Conservation (phyloP, 176 grass and related monocot species). For the Oryza meyeriana region DNA sequence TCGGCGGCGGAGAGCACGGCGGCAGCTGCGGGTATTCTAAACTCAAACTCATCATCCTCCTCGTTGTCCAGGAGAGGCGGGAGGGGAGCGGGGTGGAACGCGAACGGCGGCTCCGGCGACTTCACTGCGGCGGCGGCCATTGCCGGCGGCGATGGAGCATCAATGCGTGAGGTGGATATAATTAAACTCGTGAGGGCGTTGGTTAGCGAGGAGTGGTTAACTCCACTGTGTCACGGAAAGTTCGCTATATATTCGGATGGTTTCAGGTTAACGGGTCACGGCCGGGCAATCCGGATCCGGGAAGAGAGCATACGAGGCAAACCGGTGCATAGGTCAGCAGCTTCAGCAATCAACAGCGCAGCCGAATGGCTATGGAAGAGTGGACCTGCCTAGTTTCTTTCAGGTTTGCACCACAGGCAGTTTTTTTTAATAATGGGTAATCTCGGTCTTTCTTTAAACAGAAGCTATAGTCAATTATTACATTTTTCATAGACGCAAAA, state of each 20-base stretch:
- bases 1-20: slow-evolving; percentile 59
- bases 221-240: slow-evolving; percentile 42
- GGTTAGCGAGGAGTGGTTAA: slow-evolving; percentile 28
- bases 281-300: not conserved
- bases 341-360: not conserved
- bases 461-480: too few species aligned
- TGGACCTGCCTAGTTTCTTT: not conserved
- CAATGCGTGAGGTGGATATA: slow-evolving; percentile 10
- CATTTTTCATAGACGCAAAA: too few species aligned
- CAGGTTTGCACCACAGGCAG: too few species aligned
- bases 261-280: slow-evolving; percentile 2
- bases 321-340: not conserved
- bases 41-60: slow-evolving; percentile 50
- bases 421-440: too few species aligned
- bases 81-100: not conserved
- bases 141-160: slow-evolving; percentile 38
- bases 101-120: slow-evolving; percentile 31
- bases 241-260: not conserved
- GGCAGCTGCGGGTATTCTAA: slow-evolving; percentile 41
- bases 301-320: slow-evolving; percentile 41
- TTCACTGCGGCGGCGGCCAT: slow-evolving; percentile 48
- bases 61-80: not conserved
- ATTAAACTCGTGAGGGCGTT: not conserved
- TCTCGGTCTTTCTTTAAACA: too few species aligned
- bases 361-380: not conserved